Evolutionary conservation across 257 asterid genomes (phyloP).

Genomic region (Henckelia pumila): DNA sequence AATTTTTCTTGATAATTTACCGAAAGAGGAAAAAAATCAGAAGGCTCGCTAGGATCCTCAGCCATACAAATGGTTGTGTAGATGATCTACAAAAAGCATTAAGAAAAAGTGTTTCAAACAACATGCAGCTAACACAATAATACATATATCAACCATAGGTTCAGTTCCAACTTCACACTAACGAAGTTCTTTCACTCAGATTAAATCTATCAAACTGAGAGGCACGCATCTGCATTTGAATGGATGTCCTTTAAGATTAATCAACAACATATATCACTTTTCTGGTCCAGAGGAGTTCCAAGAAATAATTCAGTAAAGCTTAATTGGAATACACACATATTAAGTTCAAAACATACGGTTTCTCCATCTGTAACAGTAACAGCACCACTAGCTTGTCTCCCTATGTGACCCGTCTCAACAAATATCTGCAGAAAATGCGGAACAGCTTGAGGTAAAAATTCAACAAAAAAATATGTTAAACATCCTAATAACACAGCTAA

Average conservation of each 20-base stretch:
- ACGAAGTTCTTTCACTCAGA: conserved; percentile 1
- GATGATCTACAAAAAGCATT: conserved; percentile 53
- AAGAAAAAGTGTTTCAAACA: conserved; percentile 7
- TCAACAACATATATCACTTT: conserved; percentile 6
- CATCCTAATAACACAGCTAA: conserved; percentile 15
- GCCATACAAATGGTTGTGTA: conserved; percentile 87
- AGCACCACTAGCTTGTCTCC: conserved; percentile 97
- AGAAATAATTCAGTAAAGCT: conserved; percentile 8
- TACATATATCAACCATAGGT: not conserved
- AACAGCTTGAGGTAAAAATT: conserved; percentile 15
- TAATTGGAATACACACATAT: not conserved
- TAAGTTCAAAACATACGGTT: conserved; percentile 60
- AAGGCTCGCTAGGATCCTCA: conserved; percentile 93
- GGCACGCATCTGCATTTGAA: conserved; percentile 15
- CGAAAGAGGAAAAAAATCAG: conserved; percentile 91
- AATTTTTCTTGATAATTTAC: conserved; percentile 95
- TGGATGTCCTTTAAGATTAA: conserved; percentile 1
- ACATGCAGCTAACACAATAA: not conserved
- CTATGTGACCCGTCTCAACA: conserved; percentile 93
- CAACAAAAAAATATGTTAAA: not conserved
- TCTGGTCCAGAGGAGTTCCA: conserved; percentile 7
- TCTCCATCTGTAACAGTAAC: conserved; percentile 96
- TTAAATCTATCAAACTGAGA: conserved; percentile 13
- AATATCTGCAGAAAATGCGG: conserved; percentile 48
- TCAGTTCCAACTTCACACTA: conserved; percentile 14